A percentile compares a stretch with the other conserved stretches of the same genome.
Evolutionary conservation across 2,329 filamentous ascomycete species (phyloP).

Genomic region (Pestalotiopsis sp.): DNA sequence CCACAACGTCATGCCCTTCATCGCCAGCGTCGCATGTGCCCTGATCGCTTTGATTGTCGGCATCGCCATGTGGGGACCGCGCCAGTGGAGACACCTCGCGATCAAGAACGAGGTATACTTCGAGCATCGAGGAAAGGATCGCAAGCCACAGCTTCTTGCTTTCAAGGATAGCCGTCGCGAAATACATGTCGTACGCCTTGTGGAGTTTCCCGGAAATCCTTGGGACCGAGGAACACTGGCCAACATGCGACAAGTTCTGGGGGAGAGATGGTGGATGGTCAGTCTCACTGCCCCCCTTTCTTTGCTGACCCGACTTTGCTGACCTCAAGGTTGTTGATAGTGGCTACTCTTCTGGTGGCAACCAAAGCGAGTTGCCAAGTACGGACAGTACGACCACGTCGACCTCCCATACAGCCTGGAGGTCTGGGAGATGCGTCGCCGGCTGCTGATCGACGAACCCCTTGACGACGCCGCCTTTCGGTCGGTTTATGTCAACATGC

Average conservation of each 20-base stretch:
- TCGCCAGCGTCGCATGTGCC: not conserved
- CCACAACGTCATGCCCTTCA: not conserved
- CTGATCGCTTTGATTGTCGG: not conserved
- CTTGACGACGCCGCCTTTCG: no score
- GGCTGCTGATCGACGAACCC: not conserved
- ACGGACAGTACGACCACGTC: not conserved
- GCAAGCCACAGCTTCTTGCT: not conserved
- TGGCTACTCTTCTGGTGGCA: not conserved
- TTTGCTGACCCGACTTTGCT: not conserved
- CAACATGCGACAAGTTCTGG: not conserved
- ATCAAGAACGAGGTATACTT: not conserved
- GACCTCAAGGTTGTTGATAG: not conserved
- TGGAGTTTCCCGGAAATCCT: not conserved
- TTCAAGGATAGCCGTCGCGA: not conserved
- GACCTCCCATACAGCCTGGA: not conserved
- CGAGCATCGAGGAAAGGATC: not conserved
- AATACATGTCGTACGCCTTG: not conserved
- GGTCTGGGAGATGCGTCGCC: not conserved
- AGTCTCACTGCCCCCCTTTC: not conserved
- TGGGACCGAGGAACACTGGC: not conserved
- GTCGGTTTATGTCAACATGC: no score
- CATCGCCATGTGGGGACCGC: not conserved
- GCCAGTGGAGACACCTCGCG: not conserved
- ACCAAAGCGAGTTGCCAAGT: not conserved
- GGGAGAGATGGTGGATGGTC: not conserved